Conservation (phyloP, 805 yeast species). For the Clavispora vitiphila region DNA sequence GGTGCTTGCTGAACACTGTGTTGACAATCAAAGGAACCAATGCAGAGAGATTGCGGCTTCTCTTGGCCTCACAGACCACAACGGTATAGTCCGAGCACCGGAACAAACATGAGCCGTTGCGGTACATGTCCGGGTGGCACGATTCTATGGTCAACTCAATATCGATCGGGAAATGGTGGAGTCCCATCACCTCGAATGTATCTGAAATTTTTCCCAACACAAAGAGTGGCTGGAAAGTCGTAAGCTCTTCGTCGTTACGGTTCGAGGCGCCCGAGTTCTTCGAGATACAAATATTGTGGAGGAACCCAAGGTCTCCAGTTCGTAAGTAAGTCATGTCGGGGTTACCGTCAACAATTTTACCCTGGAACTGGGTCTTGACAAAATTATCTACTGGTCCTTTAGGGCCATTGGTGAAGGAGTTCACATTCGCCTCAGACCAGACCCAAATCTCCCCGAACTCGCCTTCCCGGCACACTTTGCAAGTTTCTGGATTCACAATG, state of each 20-base stretch:
- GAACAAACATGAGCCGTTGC: conserved; percentile 57
- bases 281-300: conserved; percentile 61
- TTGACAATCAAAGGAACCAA: conserved; percentile 81
- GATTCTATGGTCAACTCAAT: conserved; percentile 53
- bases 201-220: conserved; percentile 80
- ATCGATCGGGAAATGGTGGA: conserved; percentile 86
- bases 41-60: conserved; percentile 54
- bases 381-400: conserved; percentile 49
- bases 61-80: conserved; percentile 62
- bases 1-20: conserved; percentile 73
- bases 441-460: conserved; percentile 98
- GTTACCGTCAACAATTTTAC: conserved; percentile 61
- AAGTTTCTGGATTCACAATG: conserved; percentile 91
- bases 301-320: conserved; percentile 92
- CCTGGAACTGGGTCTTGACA: conserved; percentile 49
- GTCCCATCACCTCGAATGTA: conserved; percentile 86
- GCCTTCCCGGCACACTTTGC: conserved; percentile 72
- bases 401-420: conserved; percentile 53
- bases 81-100: conserved; percentile 78
- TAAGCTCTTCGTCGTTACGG: conserved; percentile 14
- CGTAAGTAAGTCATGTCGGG: conserved; percentile 63
- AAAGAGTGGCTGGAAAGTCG: conserved; percentile 68
- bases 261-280: conserved; percentile 34
- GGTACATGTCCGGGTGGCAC: conserved; percentile 54
- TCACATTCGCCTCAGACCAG: conserved; percentile 76